A percentile compares a stretch with the other conserved stretches of the same genome.
Evolutionary conservation across 169 alveolate species (phyloP).

Genomic region (Eimeria necatrix): DNA sequence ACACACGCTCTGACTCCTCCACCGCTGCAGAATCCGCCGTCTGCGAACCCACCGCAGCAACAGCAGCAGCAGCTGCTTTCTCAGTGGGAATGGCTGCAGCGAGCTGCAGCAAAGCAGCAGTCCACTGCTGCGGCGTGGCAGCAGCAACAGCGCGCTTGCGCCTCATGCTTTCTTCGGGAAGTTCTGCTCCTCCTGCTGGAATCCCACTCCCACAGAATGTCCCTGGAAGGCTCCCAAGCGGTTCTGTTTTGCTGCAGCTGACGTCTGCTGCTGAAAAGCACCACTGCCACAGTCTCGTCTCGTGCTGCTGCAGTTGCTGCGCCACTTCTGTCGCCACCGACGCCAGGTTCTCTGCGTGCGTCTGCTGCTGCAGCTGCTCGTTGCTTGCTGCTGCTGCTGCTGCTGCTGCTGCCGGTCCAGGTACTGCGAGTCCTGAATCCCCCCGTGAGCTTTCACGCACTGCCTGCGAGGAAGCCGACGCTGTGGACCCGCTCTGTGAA

Average conservation of each 20-base stretch:
- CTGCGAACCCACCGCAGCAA: background rate
- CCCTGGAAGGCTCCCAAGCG: slow-evolving; percentile 15
- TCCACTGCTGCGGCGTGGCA: slow-evolving; percentile 48
- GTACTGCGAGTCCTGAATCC: background rate
- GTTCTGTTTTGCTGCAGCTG: background rate
- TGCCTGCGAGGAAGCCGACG: background rate
- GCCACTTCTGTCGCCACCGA: slow-evolving; percentile 28
- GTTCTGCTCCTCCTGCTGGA: background rate
- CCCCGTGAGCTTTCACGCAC: background rate
- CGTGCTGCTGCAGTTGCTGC: slow-evolving; percentile 62
- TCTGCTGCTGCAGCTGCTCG: slow-evolving; percentile 41
- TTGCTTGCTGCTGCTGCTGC: slow-evolving; percentile 35
- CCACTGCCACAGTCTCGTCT: slow-evolving; percentile 59
- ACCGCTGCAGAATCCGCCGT: slow-evolving; percentile 5
- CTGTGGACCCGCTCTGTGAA: background rate
- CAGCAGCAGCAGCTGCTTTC: slow-evolving; percentile 21
- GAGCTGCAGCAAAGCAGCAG: slow-evolving; percentile 23
- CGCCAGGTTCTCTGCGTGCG: background rate
- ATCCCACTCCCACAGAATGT: background rate
- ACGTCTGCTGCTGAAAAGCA: slow-evolving; percentile 42
- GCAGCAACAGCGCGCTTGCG: too few species aligned
- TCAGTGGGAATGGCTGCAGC: slow-evolving; percentile 41
- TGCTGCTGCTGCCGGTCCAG: background rate
- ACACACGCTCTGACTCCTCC: slow-evolving; percentile 29
- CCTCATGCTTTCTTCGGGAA: background rate